Evolutionary conservation across 352 stramenopile genomes (phyloP).

Genomic region (Pythium periplocum): DNA sequence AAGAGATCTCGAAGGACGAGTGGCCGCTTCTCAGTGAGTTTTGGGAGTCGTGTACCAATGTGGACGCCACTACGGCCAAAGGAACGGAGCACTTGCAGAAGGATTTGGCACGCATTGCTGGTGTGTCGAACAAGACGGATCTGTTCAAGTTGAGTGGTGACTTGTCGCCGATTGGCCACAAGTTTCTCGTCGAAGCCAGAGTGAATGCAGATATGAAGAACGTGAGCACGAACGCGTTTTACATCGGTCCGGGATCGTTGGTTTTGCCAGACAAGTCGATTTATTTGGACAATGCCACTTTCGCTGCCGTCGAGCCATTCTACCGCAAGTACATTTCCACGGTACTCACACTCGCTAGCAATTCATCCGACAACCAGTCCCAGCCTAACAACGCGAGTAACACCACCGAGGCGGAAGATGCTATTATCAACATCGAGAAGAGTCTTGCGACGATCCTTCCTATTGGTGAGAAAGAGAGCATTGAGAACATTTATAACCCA

Average conservation of each 20-base stretch:
- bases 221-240: slow-evolving; percentile 49
- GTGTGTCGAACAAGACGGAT: slow-evolving; percentile 5
- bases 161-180: slow-evolving; percentile 15
- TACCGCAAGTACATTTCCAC: slow-evolving; percentile 25
- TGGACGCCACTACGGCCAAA: slow-evolving; percentile 29
- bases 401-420: slow-evolving; percentile 6
- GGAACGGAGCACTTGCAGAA: slow-evolving; percentile 17
- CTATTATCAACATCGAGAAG: slow-evolving; percentile 65
- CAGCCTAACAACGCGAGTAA: slow-evolving; percentile 13
- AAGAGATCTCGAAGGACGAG: slow-evolving; percentile 39
- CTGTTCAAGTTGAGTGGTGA: slow-evolving; percentile 10
- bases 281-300: slow-evolving; percentile 45
- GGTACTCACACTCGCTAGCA: slow-evolving; percentile 3
- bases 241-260: slow-evolving; percentile 64
- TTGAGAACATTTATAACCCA: slow-evolving; percentile 81
- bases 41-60: slow-evolving; percentile 55
- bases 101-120: not conserved
- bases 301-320: slow-evolving; percentile 21
- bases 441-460: slow-evolving; percentile 57
- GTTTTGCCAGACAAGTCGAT: slow-evolving; percentile 85
- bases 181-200: slow-evolving; percentile 63
- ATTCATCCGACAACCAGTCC: slow-evolving; percentile 22
- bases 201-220: slow-evolving; percentile 60
- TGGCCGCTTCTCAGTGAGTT: slow-evolving; percentile 40
- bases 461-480: slow-evolving; percentile 46